Percentiles rank a stretch among this genome's conserved stretches.
Conservation (phyloP, 1,284 basidiomycete species). For the Clitocybe nebularis region DNA sequence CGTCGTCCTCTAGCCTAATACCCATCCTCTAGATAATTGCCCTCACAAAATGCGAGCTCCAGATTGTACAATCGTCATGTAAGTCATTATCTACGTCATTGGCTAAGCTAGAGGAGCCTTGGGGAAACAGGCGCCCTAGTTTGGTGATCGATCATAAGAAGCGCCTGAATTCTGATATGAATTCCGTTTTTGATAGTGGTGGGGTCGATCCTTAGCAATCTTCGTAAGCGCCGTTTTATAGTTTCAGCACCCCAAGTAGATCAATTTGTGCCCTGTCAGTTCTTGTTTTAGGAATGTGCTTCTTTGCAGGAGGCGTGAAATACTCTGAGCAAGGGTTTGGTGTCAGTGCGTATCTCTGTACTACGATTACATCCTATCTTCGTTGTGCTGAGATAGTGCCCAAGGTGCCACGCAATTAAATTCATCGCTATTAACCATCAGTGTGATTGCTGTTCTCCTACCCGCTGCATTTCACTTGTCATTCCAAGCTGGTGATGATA, state of each 20-base stretch:
- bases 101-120: background rate
- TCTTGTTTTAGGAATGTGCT: slow-evolving; percentile 81
- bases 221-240: slow-evolving; percentile 41
- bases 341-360: slow-evolving; percentile 35
- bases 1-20: slow-evolving; percentile 8
- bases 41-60: slow-evolving; percentile 74
- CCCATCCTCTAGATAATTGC: slow-evolving; percentile 67
- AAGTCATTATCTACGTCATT: slow-evolving; percentile 32
- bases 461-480: slow-evolving; percentile 65
- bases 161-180: background rate
- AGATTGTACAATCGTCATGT: slow-evolving; percentile 81
- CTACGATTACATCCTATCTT: slow-evolving; percentile 1
- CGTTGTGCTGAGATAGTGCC: slow-evolving; percentile 10
- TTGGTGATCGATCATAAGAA: background rate
- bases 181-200: slow-evolving; percentile 45
- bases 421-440: slow-evolving; percentile 74
- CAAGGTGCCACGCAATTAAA: slow-evolving; percentile 75
- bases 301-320: slow-evolving; percentile 66
- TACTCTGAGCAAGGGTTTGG: slow-evolving; percentile 76
- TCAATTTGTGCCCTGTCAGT: slow-evolving; percentile 37
- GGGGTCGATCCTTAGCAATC: slow-evolving; percentile 79
- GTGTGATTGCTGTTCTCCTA: slow-evolving; percentile 77
- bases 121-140: background rate
- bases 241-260: background rate
- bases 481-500: slow-evolving; percentile 18